Percentiles rank a stretch among this genome's conserved stretches.
These are phyloP conservation scores for Debaryomycetaceae sp. DNA, from an alignment of 1,139 yeast genomes.

Conservation along the genomic window DNA sequence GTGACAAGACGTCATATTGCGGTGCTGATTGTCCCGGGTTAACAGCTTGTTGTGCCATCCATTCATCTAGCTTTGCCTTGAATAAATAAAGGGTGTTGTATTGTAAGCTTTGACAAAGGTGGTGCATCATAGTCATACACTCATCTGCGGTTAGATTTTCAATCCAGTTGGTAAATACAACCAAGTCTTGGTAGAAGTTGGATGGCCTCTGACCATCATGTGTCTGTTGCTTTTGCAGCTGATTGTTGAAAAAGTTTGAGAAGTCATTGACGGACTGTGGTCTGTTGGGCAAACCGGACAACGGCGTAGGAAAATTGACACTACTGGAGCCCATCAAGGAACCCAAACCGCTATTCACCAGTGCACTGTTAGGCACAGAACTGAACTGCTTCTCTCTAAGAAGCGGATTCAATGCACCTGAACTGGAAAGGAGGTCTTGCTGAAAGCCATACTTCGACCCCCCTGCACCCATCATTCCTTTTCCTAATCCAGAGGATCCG, in stretches of 20 bases:
- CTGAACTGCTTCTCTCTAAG: slow-evolving; percentile 18
- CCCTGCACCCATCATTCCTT: slow-evolving; percentile 20
- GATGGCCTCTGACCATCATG: slow-evolving; percentile 9
- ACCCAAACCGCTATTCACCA: slow-evolving; percentile 3
- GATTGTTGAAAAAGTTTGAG: slow-evolving; percentile 24
- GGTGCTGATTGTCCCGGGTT: slow-evolving; percentile 6
- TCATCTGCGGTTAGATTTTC: slow-evolving; percentile 54
- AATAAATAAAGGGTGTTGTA: slow-evolving; percentile 46
- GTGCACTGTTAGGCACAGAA: slow-evolving; percentile 12
- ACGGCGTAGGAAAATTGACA: slow-evolving; percentile 14
- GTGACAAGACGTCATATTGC: slow-evolving; percentile 7
- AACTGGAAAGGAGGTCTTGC: slow-evolving; percentile 12
- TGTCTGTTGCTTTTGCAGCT: slow-evolving; percentile 10
- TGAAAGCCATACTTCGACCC: slow-evolving; percentile 20
- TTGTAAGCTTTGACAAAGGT: slow-evolving; percentile 49
- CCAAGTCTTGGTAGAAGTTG: slow-evolving; percentile 42
- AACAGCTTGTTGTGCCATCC: slow-evolving; percentile 21
- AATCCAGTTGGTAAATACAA: slow-evolving; percentile 59
- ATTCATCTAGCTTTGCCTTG: slow-evolving; percentile 37
- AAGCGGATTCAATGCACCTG: slow-evolving; percentile 12
- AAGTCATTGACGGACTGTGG: slow-evolving; percentile 47
- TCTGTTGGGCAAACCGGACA: slow-evolving; percentile 33
- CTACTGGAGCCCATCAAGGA: slow-evolving; percentile 4
- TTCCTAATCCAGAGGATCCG: slow-evolving; percentile 7
- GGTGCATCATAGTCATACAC: slow-evolving; percentile 56